A percentile compares a stretch with the other conserved stretches of the same genome.
Evolutionary conservation across 331 rosid species (phyloP).

Genomic region (Stylosanthes scabra): DNA sequence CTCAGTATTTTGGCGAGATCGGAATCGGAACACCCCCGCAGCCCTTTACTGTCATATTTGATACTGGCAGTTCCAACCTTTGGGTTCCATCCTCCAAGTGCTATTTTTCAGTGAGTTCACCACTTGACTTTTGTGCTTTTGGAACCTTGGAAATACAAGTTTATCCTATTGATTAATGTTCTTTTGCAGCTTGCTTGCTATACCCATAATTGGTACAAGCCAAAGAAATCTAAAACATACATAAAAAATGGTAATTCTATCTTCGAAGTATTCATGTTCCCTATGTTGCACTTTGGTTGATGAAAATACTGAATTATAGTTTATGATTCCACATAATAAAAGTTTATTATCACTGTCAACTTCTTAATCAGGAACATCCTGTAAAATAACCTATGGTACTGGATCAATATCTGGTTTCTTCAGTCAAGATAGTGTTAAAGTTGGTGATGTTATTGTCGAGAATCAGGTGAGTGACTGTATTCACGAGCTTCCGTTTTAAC

Average conservation of each 20-base stretch:
- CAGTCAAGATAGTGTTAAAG: constrained; percentile 78
- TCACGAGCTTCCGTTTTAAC: constrained; percentile 34
- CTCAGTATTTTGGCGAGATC: constrained; percentile 85
- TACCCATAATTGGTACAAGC: constrained; percentile 72
- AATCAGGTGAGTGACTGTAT: constrained; percentile 57
- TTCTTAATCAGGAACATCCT: constrained; percentile 67
- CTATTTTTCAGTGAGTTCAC: constrained; percentile 71
- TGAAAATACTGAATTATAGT: constrained; percentile 17
- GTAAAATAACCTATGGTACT: constrained; percentile 75
- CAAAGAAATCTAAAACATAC: constrained; percentile 75
- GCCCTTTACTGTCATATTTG: constrained; percentile 78
- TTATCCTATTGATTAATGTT: constrained; percentile 23
- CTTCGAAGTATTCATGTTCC: constrained; percentile 14
- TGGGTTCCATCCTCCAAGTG: constrained; percentile 95
- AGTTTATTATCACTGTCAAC: constrained; percentile 30
- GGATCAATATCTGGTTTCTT: constrained; percentile 88
- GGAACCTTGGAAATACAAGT: neutral
- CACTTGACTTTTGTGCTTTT: constrained; percentile 21
- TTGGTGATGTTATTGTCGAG: constrained; percentile 64
- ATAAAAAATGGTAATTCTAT: constrained; percentile 57
- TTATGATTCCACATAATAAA: constrained; percentile 9
- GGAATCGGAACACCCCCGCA: constrained; percentile 89
- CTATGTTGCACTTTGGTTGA: constrained; percentile 16
- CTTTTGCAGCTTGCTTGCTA: constrained; percentile 74
- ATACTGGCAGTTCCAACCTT: constrained; percentile 93